phyloP scores from a whole-genome alignment of 441 rosid species.

The Flueggea neowawraea region DNA sequence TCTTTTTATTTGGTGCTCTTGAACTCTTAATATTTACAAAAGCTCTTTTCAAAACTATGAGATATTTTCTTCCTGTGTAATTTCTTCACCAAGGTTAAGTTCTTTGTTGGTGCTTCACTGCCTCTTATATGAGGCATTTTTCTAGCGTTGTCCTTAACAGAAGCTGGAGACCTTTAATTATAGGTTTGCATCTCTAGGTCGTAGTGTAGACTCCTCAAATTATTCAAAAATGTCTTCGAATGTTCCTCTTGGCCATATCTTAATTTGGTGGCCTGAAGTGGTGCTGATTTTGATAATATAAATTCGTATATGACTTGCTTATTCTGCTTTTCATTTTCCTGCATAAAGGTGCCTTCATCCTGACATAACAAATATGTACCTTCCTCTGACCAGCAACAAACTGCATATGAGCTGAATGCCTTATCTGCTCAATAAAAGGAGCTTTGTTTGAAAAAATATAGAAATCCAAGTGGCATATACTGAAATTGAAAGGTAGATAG shows the following conservation, averaged over 20 bases:
- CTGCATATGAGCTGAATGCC: slow-evolving; percentile 84
- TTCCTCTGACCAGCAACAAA: slow-evolving; percentile 60
- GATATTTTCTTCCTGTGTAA: too few relatives aligned
- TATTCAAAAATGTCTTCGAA: not conserved
- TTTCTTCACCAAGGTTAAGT: too few relatives aligned
- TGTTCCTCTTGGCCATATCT: not conserved
- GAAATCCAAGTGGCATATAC: slow-evolving; percentile 78
- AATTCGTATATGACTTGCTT: slow-evolving; percentile 6
- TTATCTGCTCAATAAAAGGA: slow-evolving; percentile 89
- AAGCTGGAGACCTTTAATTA: too few relatives aligned
- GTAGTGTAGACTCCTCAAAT: not conserved
- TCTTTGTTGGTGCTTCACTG: too few relatives aligned
- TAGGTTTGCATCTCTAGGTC: not conserved
- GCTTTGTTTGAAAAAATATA: slow-evolving; percentile 81
- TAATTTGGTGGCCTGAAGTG: not conserved
- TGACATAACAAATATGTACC: slow-evolving; percentile 9
- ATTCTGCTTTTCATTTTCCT: slow-evolving; percentile 3
- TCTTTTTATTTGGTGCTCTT: not conserved
- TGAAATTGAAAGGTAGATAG: slow-evolving; percentile 54
- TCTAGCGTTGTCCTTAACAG: too few relatives aligned
- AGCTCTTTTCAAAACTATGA: too few relatives aligned
- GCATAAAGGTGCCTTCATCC: not conserved
- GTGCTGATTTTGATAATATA: not conserved
- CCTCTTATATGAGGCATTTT: too few relatives aligned
- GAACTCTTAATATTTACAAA: not conserved